Conservation (phyloP, 2,329 filamentous ascomycete genomes). For the Torrubiellomyces zombiae region DNA sequence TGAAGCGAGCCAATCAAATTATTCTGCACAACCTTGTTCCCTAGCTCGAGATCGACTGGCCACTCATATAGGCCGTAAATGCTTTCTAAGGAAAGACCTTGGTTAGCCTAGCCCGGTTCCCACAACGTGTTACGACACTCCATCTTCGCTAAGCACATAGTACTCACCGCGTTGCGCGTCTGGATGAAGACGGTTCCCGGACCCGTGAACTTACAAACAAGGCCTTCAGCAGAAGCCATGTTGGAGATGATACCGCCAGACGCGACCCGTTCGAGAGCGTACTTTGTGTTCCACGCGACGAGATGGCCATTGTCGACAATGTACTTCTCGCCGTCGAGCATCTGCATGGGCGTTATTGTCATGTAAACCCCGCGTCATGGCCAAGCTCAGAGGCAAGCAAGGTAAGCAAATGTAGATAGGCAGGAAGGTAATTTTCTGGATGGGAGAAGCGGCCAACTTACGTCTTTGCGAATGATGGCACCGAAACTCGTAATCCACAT, state of each 20-base stretch:
- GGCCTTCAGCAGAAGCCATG: constrained; percentile 63
- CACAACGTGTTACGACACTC: background rate
- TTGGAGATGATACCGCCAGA: constrained; percentile 89
- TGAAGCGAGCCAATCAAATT: no score
- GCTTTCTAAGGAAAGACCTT: constrained; percentile 33
- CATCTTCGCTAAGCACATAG: background rate
- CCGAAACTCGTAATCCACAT: constrained; percentile 88
- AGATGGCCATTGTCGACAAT: constrained; percentile 87
- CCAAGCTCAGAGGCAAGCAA: no score
- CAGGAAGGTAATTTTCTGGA: no score
- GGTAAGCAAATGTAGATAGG: no score
- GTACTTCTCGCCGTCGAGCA: constrained; percentile 62
- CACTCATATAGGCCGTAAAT: constrained; percentile 34
- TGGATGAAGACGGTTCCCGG: constrained; percentile 88
- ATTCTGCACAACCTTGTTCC: no score
- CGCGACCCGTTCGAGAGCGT: constrained; percentile 74
- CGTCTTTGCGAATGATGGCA: constrained; percentile 87
- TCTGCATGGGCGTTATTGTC: constrained; percentile 13
- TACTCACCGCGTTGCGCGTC: constrained; percentile 63
- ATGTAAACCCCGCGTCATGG: background rate
- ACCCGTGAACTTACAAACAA: constrained; percentile 87
- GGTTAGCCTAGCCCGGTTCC: background rate
- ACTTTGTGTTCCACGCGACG: constrained; percentile 94
- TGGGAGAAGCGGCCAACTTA: no score
- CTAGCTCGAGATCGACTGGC: constrained; percentile 22